phyloP scores from a whole-genome alignment of 192 early-diverging fungal genomes.

The Geranomyces variabilis region DNA sequence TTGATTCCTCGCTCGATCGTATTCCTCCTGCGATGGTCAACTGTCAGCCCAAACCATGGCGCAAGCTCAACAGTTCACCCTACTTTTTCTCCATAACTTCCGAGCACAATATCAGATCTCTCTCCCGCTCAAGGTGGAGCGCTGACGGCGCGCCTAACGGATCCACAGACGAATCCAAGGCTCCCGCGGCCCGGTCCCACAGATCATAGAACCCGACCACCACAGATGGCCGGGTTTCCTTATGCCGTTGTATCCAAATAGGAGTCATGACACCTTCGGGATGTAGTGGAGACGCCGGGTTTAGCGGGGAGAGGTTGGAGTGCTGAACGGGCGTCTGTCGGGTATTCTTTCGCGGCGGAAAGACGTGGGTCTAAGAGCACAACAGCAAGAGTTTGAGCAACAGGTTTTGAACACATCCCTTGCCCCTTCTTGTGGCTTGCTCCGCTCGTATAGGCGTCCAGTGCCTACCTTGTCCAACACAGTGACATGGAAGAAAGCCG shows the following conservation, averaged over 20 bases:
- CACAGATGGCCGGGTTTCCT: constrained; percentile 62
- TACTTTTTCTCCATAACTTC: constrained; percentile 74
- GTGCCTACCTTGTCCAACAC: constrained; percentile 37
- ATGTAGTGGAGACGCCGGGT: constrained; percentile 69
- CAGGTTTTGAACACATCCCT: neutral
- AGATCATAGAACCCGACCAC: constrained; percentile 74
- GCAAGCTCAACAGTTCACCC: neutral
- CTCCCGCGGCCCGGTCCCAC: constrained; percentile 48
- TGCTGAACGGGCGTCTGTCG: constrained; percentile 25
- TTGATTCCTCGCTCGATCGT: constrained; percentile 69
- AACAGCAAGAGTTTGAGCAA: no score
- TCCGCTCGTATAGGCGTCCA: neutral
- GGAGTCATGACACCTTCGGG: constrained; percentile 85
- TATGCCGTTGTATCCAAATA: constrained; percentile 70
- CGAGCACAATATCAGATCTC: constrained; percentile 58
- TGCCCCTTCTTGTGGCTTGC: neutral
- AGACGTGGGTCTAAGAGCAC: constrained; percentile 24
- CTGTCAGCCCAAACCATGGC: no score
- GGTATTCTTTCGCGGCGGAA: constrained; percentile 27
- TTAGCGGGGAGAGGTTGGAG: constrained; percentile 71
- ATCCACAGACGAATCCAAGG: constrained; percentile 30
- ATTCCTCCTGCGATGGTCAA: constrained; percentile 50
- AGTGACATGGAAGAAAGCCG: constrained; percentile 44
- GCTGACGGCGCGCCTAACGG: constrained; percentile 44
- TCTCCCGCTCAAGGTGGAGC: constrained; percentile 65